Base-by-base conservation (phyloP, 495 filamentous ascomycete genomes). In the Elasticomyces elasticus region DNA sequence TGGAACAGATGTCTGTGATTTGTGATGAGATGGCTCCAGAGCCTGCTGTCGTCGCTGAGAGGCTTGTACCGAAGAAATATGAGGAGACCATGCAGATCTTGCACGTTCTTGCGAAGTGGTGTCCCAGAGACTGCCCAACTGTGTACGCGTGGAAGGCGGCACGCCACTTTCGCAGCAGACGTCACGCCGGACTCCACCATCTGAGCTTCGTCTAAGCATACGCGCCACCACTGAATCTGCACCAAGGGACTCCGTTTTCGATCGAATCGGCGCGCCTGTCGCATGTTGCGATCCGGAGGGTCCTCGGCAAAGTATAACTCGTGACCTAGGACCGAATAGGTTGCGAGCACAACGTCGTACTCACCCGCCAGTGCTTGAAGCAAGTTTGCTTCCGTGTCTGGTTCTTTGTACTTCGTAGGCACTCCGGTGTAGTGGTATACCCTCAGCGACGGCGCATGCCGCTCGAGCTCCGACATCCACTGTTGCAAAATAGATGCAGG, bases 111-210 rank as follows among this genome's bases (percentile, higher is more conserved):
- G 50, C 83, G 80, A 22, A 95, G 74, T 0, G 92, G 92, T 0
- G 92, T 98, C 19, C 91, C 92, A 2, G 88, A 89, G n/a, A 98
- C 80, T 24, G 81, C 87, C 92, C 92, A 96, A 10, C 88, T 81
- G 69, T 92, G 91, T 54, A 85, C 66, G 23, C 91, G 76, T 49
- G 90, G 89, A 55, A 98, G 86, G 20, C 82, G 67, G 24, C 81
- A 74, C 17, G 91, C 89, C 28, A 95, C 78, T 56, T 76, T 79
- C 1, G 92, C 89, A 15, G 91, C 86, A 52, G 85, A 84, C 64
- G 80, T 90, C 7, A 91, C 80, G 46, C 87, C 88, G 56, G 79
- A 88, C 52, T 95, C 91, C 30, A 96, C 78, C 85, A 95, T 95
- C 65, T 98, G 92, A 1, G 89, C 92, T 67, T 96, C 92, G 64